Base-by-base conservation (phyloP, 495 filamentous ascomycete species). In the Neurospora intermedia region DNA sequence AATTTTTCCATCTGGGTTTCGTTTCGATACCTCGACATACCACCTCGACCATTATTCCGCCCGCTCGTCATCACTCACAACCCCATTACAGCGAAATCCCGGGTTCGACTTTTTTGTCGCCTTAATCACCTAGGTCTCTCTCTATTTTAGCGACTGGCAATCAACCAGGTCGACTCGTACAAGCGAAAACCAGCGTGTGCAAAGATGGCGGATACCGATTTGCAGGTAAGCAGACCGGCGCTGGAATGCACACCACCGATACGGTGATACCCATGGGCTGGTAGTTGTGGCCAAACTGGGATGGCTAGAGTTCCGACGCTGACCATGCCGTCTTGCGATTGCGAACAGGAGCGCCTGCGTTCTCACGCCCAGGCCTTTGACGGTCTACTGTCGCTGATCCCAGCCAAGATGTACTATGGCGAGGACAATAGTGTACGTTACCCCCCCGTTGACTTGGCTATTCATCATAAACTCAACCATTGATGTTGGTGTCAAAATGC, bases 331-430 rank as follows among this genome's bases (percentile, higher is more conserved):
- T 16, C 70, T 59, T n/a, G 69, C 69, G 45, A 35, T 13, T 69
- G 62, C 69, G 48, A 16, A 75, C 75, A 96, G 96, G 93, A 94
- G 78, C 93, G 94, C 76, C 87, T 99, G 76, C 91, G 89, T 80
- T 91, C 89, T 82, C 92, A 97, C 79, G 89, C 93, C 42, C 87
- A 91, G 81, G 90, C 94, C 74, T 98, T 99, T 79, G 91, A 97
- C 80, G 93, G 94, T 72, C 83, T 99, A 20, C 86, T 99, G 74
- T 95, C 94, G 38, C 85, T 99, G 69, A 97, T 97, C 78, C 96
- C 96, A 39, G 94, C 93, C 27, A 94, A 95, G 81, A 89, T 92
- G 76, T 97, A 97, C 82, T 97, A 96, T 79, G 93, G 91, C 46
- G 90, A 94, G 77, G 93, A 96, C 76, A 90, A 84, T 48, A 94